Evolutionary conservation across 768 basidiomycete genomes (phyloP).

Genomic region (Auricularia auricula-judae): DNA sequence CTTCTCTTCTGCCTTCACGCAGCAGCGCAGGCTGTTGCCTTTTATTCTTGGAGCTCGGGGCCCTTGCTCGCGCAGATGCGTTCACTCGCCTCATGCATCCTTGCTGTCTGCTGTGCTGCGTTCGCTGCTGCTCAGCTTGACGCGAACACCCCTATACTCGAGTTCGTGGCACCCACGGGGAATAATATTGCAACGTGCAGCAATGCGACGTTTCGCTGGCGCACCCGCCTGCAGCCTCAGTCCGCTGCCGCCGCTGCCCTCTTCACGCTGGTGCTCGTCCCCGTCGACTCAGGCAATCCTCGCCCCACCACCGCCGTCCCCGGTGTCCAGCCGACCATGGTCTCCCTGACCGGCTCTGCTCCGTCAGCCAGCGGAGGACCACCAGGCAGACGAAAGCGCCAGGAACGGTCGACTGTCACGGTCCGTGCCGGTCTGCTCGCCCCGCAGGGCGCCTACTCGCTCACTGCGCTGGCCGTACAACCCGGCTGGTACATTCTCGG

Average conservation of each 20-base stretch:
- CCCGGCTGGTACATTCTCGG: not conserved
- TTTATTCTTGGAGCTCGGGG: too few species aligned
- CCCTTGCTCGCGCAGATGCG: too few species aligned
- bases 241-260: not conserved
- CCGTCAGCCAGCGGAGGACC: not conserved
- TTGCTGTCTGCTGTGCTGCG: too few species aligned
- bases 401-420: not conserved
- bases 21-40: too few species aligned
- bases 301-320: not conserved
- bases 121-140: not conserved
- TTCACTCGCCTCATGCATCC: too few species aligned
- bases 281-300: not conserved
- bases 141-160: not conserved
- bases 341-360: not conserved
- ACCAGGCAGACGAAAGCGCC: not conserved
- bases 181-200: not conserved
- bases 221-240: not conserved
- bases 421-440: not conserved
- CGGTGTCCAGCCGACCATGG: not conserved
- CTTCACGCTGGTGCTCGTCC: not conserved
- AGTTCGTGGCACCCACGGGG: not conserved
- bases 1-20: too few species aligned
- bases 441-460: not conserved
- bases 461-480: not conserved
- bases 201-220: not conserved